These are phyloP conservation scores for Physcia stellaris DNA, from an alignment of 495 filamentous ascomycete genomes.

Conservation along the genomic window DNA sequence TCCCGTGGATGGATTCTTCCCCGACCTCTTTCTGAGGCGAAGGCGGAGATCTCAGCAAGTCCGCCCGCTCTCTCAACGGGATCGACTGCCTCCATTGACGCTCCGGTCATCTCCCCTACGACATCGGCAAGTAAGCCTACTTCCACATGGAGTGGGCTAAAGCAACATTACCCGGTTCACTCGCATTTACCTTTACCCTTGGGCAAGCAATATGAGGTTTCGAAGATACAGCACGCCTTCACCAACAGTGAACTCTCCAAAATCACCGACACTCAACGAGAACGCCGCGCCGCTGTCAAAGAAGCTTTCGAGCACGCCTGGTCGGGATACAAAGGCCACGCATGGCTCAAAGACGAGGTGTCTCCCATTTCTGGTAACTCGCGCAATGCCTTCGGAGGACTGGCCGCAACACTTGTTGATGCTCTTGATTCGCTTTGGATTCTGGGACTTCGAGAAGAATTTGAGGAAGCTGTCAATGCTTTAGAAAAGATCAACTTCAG, in stretches of 20 bases:
- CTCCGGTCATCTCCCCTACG: too few relatives aligned
- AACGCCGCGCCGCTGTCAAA: conserved; percentile 45
- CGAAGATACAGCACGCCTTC: conserved; percentile 40
- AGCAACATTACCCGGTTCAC: conserved; percentile 35
- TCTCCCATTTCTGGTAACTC: conserved; percentile 45
- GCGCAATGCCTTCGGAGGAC: conserved; percentile 44
- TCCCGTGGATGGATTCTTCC: too few relatives aligned
- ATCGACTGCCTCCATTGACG: too few relatives aligned
- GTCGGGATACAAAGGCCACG: conserved; percentile 60
- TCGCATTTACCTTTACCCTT: conserved; percentile 35
- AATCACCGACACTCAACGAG: conserved; percentile 21
- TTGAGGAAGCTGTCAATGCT: conserved; percentile 42
- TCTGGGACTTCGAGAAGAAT: conserved; percentile 46
- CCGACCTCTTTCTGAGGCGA: too few relatives aligned
- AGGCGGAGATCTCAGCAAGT: too few relatives aligned
- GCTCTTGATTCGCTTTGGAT: conserved; percentile 49
- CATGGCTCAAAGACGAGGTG: conserved; percentile 72
- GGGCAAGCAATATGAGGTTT: conserved; percentile 25
- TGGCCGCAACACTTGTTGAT: conserved; percentile 47
- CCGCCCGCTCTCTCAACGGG: too few relatives aligned
- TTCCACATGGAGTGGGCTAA: too few relatives aligned
- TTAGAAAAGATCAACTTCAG: conserved; percentile 41
- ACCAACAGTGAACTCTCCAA: conserved; percentile 26
- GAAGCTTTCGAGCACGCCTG: conserved; percentile 57
- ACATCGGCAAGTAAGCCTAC: too few relatives aligned